Evolutionary conservation across 306 rosid genomes (phyloP).

Genomic region (Vigna radiata): DNA sequence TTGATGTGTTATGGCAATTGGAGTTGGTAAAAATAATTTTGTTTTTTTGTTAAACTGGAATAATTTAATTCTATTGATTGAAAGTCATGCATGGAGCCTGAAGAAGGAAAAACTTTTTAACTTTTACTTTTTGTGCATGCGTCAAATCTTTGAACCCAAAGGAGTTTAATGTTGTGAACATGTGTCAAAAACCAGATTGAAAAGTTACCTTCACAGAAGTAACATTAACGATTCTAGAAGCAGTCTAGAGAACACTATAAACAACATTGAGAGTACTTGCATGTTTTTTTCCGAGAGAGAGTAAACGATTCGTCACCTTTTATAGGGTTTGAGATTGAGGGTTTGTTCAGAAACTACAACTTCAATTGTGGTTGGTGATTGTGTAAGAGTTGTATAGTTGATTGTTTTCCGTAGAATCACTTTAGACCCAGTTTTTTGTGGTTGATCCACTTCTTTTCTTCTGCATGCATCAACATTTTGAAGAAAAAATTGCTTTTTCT

Average conservation of each 20-base stretch:
- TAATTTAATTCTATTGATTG: conserved; percentile 13
- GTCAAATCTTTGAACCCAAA: not conserved
- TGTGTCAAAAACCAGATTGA: conserved; percentile 43
- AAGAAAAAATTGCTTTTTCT: conserved; percentile 48
- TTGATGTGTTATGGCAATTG: not conserved
- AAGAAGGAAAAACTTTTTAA: conserved; percentile 52
- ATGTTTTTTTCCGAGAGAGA: not conserved
- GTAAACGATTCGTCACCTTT: conserved; percentile 20
- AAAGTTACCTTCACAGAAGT: too few species aligned
- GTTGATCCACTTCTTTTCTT: conserved; percentile 43
- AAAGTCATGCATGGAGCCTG: conserved; percentile 65
- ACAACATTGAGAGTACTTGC: conserved; percentile 13
- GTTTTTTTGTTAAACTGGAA: conserved; percentile 37
- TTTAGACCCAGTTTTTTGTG: conserved; percentile 43
- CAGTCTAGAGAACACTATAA: conserved; percentile 22
- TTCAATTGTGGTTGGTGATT: conserved; percentile 39
- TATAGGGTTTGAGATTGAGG: conserved; percentile 54
- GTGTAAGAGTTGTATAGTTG: conserved; percentile 44
- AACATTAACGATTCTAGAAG: not conserved
- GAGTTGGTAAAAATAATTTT: conserved; percentile 44
- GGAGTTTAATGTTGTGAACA: conserved; percentile 40
- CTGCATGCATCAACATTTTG: conserved; percentile 41
- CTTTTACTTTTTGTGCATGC: conserved; percentile 41
- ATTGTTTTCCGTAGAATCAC: conserved; percentile 46
- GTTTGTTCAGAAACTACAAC: conserved; percentile 50